Evolutionary conservation across 371 early-diverging fungal species (phyloP), one percentile per base, ranked within the genome.

Genomic region (Mucor racemosus): DNA sequence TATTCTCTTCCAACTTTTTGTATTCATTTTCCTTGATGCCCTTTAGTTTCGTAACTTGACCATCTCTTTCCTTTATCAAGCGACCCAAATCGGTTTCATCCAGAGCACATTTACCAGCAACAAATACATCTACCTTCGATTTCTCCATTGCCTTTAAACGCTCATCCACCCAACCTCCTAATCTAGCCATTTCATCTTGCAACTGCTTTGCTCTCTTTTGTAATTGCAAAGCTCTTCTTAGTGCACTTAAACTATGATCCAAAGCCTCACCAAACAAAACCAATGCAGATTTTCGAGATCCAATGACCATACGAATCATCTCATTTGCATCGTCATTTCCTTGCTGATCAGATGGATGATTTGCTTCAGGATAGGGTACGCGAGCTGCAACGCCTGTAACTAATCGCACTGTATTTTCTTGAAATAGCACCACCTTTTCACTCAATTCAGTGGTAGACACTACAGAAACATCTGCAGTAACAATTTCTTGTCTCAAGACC

Each of bases 311-410:
- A 1, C 69, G 76, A 13, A 83, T 76, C 0, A 33, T 58, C 2
- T 76, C 74, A 40, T 82, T 82, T 1, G 78, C 72, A 7, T 79
- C 74, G 5, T 71, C 69, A 39, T 77, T 81, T 7, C 60, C 76
- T 46, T 61, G 60, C 13, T 73, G 65, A 21, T 80, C 78, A 0
- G 64, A 41, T 5, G 69, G 72, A 31, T 69, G 64, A 1, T 58
- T 48, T 2, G 75, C 62, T 57, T 76, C 76, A 1, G 82, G 80
- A 62, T 78, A 82, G 9, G 74, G 69, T 0, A 82, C 69, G 15
- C 72, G 70, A 0, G 68, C 36, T 1, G 80, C 69, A 5, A 73
- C 69, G 8, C 59, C 58, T 1, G 80, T 78, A 7, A 77, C 69
- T 1, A 82, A 60, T 31, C 76, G 73, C 10, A 78, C 59, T 0